These are phyloP conservation scores for Pseudocercospora ulei DNA, from an alignment of 2,329 filamentous ascomycete species.

Conservation along the genomic window DNA sequence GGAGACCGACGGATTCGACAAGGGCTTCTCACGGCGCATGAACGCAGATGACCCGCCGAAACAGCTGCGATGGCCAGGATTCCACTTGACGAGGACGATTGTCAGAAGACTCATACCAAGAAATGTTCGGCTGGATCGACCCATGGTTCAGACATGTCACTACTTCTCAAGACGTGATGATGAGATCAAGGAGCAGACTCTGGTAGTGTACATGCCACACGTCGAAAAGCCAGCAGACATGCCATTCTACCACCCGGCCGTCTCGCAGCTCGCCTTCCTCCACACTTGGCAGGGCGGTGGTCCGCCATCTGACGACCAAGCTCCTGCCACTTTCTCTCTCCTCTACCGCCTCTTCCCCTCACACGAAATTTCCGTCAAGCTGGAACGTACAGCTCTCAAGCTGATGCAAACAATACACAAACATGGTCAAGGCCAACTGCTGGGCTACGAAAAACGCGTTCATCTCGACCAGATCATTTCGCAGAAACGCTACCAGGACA, in stretches of 20 bases:
- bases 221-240: constrained; percentile 51
- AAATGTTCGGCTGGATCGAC: constrained; percentile 64
- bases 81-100: constrained; percentile 51
- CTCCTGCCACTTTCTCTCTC: constrained; percentile 12
- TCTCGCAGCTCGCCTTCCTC: constrained; percentile 64
- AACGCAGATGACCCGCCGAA: constrained; percentile 35
- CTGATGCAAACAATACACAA: constrained; percentile 61
- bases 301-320: background rate
- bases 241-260: constrained; percentile 80
- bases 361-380: constrained; percentile 41
- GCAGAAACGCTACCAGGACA: constrained; percentile 68
- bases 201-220: constrained; percentile 75
- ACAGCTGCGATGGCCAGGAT: constrained; percentile 25
- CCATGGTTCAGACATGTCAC: constrained; percentile 73
- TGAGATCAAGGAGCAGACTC: constrained; percentile 33
- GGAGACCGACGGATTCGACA: background rate
- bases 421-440: constrained; percentile 56
- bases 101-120: constrained; percentile 71
- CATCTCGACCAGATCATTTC: constrained; percentile 74
- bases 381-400: constrained; percentile 58
- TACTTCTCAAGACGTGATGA: constrained; percentile 41
- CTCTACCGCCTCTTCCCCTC: constrained; percentile 32
- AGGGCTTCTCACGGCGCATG: constrained; percentile 37
- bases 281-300: constrained; percentile 50
- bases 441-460: constrained; percentile 69